Evolutionary conservation across 202 grass and related monocot species (phyloP).

Genomic region (Setaria italica): DNA sequence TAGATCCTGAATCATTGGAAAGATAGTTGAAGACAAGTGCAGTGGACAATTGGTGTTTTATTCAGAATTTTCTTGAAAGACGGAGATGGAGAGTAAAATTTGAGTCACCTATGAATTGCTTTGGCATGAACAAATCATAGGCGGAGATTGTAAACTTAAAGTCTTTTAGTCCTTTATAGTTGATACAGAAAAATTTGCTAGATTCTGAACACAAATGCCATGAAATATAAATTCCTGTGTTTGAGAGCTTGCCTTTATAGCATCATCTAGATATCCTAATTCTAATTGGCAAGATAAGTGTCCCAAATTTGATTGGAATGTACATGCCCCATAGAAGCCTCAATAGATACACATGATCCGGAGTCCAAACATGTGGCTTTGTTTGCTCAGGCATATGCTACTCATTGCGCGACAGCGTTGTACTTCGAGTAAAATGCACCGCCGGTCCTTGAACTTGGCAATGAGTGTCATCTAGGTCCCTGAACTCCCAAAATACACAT

Average conservation of each 20-base stretch:
- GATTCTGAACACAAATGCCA: slow-evolving; percentile 1
- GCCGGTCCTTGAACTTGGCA: no score
- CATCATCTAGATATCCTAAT: background rate
- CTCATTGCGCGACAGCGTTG: background rate
- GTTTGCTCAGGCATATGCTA: background rate
- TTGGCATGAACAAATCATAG: background rate
- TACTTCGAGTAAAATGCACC: no score
- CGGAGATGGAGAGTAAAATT: background rate
- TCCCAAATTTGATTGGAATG: background rate
- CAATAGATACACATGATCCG: background rate
- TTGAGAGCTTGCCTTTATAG: background rate
- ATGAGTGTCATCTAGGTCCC: no score
- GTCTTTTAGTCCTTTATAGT: background rate
- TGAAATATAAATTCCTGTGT: background rate
- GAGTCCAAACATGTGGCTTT: background rate
- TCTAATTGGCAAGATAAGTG: background rate
- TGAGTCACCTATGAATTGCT: slow-evolving; percentile 20
- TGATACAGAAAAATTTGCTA: background rate
- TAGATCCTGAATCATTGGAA: slow-evolving; percentile 16
- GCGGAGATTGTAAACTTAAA: background rate
- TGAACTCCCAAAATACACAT: no score
- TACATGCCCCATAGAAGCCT: background rate
- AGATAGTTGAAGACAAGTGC: background rate
- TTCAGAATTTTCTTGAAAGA: slow-evolving; percentile 7
- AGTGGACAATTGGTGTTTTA: background rate